Evolutionary conservation across 2,329 filamentous ascomycete species (phyloP), one percentile per base, ranked within the genome.

Genomic region (Nannizziopsis arthrosporioides): DNA sequence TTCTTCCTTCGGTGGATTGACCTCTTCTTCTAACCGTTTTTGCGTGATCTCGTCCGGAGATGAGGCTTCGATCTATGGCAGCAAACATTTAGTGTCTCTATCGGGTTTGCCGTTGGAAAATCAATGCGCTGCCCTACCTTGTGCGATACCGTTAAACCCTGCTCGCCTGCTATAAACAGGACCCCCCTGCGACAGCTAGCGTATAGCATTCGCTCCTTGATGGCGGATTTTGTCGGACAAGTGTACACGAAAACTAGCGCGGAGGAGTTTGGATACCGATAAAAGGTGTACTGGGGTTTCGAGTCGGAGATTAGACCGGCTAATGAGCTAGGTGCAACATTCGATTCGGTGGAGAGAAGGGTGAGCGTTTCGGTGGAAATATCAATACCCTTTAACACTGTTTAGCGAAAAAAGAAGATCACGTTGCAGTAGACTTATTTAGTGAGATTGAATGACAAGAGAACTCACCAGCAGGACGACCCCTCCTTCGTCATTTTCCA

Each of bases 161-260:
- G 73, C 42, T 73, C 70, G 42, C 77, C 73, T 15, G 77, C 77
- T 49, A 75, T 53, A 19, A 61, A 58, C 22, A 81, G 65, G n/a
- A 75, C 73, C 53, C 71, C 70, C 22, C 68, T 68, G 56, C 77
- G 71, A 50, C 73, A 75, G 47, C 75, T 77, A 18, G 78, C 77
- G 61, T 81, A 80, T 51, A 82, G 57, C 79, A 82, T 82, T 48
- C 78, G 70, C 61, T 81, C 77, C 63, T 78, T 81, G 60, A 82
- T 77, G 61, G 76, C 78, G 11, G 75, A 76, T 10, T 59, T 68
- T 0, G 72, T 70, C 10, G 79, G 79, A 60, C 79, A 82, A 15
- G 78, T 80, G 58, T 80, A 81, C 50, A 82, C 74, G 62, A 82
- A 82, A 17, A 81, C 63, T 10, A 80, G 68, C 1, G 63, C 59